Evolutionary conservation across 2,329 filamentous ascomycete genomes (phyloP), one percentile per base, ranked within the genome.

Genomic region (Alternaria gansuensis): DNA sequence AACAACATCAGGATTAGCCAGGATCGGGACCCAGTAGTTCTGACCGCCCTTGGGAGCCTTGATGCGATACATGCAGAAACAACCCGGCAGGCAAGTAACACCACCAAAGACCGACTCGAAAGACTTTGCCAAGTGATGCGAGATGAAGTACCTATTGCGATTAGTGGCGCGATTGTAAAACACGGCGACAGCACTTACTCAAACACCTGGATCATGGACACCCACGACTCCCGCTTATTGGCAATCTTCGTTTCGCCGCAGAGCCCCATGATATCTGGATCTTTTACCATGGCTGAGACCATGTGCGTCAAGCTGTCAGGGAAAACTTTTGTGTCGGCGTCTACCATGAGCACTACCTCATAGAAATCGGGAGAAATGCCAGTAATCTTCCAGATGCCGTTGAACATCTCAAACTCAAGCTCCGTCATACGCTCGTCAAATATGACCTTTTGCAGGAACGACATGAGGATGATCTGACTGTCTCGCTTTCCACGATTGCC

Each of bases 21-120:
- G 86, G 72, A 99, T 98, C 7, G 95, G 95, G 24, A 99, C 95
- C 95, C 95, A 99, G 82, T 98, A 99, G 82, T 99, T 98, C 77
- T 98, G 93, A 26, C 91, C 94, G 66, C 95, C 95, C 82, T 99
- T 99, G 60, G 95, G 96, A 29, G 95, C 91, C 81, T 99, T 99
- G 86, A 99, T 98, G 73, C 95, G 91, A 83, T 99, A 99, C 96
- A 99, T 99, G 85, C 93, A 97, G 88, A 99, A 99, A 84, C 95
- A 99, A 65, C 95, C 95, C 14, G 95, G 95, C 69, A 99, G 84
- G 84, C 95, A 99, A 65, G 95, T 99, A 61, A 99, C 95, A 90
- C 95, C 95, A 80, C 95, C 95, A 79, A 99, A 99, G 66, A 97
- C 91, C 1, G 93, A 97, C 79, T 99, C 95, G 80, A 99, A 99